Percentiles rank a stretch among this genome's conserved stretches.
phyloP scores from a whole-genome alignment of 1,139 yeast genomes.

The Lodderomyces margitis region DNA sequence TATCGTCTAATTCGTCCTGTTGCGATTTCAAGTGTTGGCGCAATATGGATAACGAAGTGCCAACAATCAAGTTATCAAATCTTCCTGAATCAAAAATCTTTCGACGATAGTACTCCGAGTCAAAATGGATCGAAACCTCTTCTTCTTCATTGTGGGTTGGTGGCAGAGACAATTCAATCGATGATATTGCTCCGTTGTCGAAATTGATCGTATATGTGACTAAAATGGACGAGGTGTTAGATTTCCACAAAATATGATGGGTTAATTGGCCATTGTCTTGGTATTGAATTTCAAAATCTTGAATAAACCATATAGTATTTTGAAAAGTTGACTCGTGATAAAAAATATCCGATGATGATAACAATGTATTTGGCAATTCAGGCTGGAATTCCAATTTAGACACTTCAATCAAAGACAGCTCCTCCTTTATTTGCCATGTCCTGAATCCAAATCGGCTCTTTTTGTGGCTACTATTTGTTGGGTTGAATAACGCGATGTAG shows the following conservation, averaged over 20 bases:
- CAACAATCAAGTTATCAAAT: conserved; percentile 44
- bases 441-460: conserved; percentile 26
- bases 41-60: conserved; percentile 38
- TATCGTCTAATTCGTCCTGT: conserved; percentile 11
- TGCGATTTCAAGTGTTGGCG: conserved; percentile 22
- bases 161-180: conserved; percentile 22
- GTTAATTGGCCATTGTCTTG: conserved; percentile 19
- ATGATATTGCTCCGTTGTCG: conserved; percentile 19
- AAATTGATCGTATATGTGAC: conserved; percentile 22
- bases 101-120: conserved; percentile 37
- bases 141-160: conserved; percentile 14
- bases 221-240: conserved; percentile 54
- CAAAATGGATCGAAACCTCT: conserved; percentile 27
- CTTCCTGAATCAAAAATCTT: conserved; percentile 48
- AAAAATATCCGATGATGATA: conserved; percentile 10
- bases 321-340: conserved; percentile 13
- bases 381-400: conserved; percentile 27
- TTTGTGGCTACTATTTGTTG: conserved; percentile 12
- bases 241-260: conserved; percentile 55
- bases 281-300: conserved; percentile 36
- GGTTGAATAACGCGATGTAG: conserved; percentile 17
- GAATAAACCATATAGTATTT: conserved; percentile 50
- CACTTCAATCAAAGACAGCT: conserved; percentile 21
- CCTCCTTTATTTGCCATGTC: conserved; percentile 21
- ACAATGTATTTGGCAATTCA: conserved; percentile 21